Evolutionary conservation across 305 asterid species (phyloP).

Genomic region (Fraxinus platypoda): DNA sequence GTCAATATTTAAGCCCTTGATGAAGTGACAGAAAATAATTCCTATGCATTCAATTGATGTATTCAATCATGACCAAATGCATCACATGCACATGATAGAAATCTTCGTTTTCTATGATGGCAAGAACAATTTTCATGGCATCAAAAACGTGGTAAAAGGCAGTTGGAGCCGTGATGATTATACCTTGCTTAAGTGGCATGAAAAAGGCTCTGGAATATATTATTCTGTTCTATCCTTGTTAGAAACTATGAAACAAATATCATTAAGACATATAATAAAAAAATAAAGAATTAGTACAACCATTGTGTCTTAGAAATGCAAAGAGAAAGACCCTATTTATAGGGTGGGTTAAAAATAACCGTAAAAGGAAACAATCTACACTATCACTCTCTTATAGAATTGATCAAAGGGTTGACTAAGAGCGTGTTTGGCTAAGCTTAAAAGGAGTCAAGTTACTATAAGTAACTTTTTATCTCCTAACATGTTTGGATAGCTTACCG

Average conservation of each 20-base stretch:
- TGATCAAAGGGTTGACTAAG: not conserved
- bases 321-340: not conserved
- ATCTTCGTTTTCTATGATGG: not conserved
- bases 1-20: constrained; percentile 2
- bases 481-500: not conserved
- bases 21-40: constrained; percentile 8
- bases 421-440: not conserved
- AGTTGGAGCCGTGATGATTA: not conserved
- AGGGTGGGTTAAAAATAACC: not conserved
- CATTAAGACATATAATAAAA: not conserved
- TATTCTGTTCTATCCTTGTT: not conserved
- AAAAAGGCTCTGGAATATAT: not conserved
- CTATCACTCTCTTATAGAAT: not conserved
- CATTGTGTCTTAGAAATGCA: not conserved
- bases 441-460: not conserved
- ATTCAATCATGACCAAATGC: not conserved
- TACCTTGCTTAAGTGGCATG: not conserved
- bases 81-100: not conserved
- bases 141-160: not conserved
- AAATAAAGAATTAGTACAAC: not conserved
- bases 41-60: not conserved
- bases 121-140: not conserved
- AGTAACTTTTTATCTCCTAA: not conserved
- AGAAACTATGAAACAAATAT: not conserved
- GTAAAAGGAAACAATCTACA: not conserved